phyloP scores from a whole-genome alignment of 2,329 filamentous ascomycete genomes.

The Leptodontidium sp. region DNA sequence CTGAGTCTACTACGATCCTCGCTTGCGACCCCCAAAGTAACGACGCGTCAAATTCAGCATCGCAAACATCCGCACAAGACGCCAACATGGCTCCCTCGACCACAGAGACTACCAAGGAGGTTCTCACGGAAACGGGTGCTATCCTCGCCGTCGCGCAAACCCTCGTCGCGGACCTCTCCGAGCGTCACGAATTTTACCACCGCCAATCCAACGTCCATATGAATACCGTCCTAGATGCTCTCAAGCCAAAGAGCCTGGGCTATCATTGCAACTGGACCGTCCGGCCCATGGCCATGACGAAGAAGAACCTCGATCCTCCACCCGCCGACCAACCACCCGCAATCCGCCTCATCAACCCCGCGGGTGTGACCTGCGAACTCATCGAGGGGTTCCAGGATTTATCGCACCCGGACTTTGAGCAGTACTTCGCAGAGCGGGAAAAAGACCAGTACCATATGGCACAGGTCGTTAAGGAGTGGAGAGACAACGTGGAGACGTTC shows the following conservation, averaged over 20 bases:
- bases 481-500: neutral
- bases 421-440: neutral
- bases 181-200: neutral
- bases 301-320: slow-evolving; percentile 2
- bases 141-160: slow-evolving; percentile 4
- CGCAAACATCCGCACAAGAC: neutral
- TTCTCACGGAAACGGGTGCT: neutral
- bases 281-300: slow-evolving; percentile 3
- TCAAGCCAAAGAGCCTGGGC: neutral
- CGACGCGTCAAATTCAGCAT: neutral
- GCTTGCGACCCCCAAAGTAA: neutral
- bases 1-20: too few relatives aligned
- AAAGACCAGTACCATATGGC: neutral
- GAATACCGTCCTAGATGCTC: neutral
- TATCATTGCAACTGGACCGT: slow-evolving; percentile 7
- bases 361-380: slow-evolving; percentile 15
- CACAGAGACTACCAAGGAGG: neutral
- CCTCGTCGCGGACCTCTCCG: slow-evolving; percentile 5
- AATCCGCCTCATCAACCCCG: slow-evolving; percentile 22
- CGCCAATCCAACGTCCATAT: neutral
- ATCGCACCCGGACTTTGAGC: neutral
- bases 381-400: neutral
- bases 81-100: neutral
- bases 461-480: neutral
- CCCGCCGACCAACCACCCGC: slow-evolving; percentile 1